phyloP scores from a whole-genome alignment of 257 asterid species.

The Penstemon newberryi region DNA sequence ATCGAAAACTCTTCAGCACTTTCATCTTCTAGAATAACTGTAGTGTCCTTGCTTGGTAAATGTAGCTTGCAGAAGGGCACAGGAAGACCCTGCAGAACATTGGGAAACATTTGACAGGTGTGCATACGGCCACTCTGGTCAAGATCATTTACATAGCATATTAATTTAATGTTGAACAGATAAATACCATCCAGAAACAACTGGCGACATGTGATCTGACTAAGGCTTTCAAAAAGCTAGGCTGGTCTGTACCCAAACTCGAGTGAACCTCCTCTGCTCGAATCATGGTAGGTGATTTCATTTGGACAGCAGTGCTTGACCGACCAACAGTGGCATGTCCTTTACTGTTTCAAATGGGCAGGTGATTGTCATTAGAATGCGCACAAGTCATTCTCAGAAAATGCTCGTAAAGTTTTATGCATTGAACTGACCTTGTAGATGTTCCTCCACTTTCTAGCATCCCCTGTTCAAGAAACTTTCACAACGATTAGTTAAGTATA shows the following conservation, averaged over 20 bases:
- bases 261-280: slow-evolving; percentile 68
- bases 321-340: slow-evolving; percentile 40
- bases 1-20: slow-evolving; percentile 47
- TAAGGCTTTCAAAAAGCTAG: slow-evolving; percentile 49
- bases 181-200: slow-evolving; percentile 82
- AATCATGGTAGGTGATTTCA: slow-evolving; percentile 53
- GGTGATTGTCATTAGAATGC: slow-evolving; percentile 5
- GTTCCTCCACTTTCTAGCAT: slow-evolving; percentile 32
- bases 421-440: slow-evolving; percentile 42
- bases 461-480: slow-evolving; percentile 43
- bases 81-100: slow-evolving; percentile 48
- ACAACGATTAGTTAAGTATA: slow-evolving; percentile 2
- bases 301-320: slow-evolving; percentile 34
- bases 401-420: not conserved
- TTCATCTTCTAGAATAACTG: slow-evolving; percentile 47
- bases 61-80: slow-evolving; percentile 53
- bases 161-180: not conserved
- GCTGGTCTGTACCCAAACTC: slow-evolving; percentile 55
- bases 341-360: slow-evolving; percentile 31
- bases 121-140: slow-evolving; percentile 2
- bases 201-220: slow-evolving; percentile 82
- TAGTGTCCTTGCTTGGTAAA: slow-evolving; percentile 46
- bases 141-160: not conserved
- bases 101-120: not conserved
- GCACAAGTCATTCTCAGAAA: not conserved